These are phyloP conservation scores for Leccinum incarnatum DNA, from an alignment of 768 basidiomycete genomes.

Conservation along the genomic window DNA sequence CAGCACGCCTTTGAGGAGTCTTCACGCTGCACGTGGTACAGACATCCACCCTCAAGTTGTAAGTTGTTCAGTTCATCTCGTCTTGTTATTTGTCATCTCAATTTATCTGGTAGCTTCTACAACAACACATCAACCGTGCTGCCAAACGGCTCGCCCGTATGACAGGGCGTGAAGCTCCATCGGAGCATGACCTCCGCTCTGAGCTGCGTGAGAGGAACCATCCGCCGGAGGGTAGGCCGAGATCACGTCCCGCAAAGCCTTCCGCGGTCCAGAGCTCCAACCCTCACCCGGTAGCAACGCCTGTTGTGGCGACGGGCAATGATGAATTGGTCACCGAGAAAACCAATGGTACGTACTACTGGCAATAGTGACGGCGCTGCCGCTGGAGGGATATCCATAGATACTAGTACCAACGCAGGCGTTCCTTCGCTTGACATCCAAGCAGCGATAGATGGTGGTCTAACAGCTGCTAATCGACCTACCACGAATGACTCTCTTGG, in stretches of 20 bases:
- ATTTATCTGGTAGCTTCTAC: slow-evolving; percentile 45
- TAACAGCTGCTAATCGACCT: slow-evolving; percentile 44
- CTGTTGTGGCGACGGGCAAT: slow-evolving; percentile 3
- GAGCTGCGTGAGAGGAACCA: slow-evolving; percentile 44
- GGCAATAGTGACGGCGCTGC: slow-evolving; percentile 8
- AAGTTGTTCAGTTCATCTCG: slow-evolving; percentile 15
- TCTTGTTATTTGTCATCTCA: background rate
- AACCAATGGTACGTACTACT: slow-evolving; percentile 3
- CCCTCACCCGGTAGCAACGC: slow-evolving; percentile 3
- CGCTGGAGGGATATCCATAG: slow-evolving; percentile 10
- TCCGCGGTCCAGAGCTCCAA: slow-evolving; percentile 4
- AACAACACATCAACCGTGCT: slow-evolving; percentile 69
- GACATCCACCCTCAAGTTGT: slow-evolving; percentile 45
- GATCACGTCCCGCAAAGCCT: slow-evolving; percentile 7
- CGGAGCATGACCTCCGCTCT: slow-evolving; percentile 43
- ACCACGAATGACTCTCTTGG: slow-evolving; percentile 55
- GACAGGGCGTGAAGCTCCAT: slow-evolving; percentile 55
- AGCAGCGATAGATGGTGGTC: slow-evolving; percentile 33
- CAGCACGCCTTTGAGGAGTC: slow-evolving; percentile 42
- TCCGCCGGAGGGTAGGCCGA: slow-evolving; percentile 31
- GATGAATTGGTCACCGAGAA: background rate
- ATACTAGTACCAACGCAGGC: slow-evolving; percentile 25
- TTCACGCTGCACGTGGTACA: slow-evolving; percentile 23
- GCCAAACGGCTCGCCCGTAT: slow-evolving; percentile 65
- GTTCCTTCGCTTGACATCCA: slow-evolving; percentile 36